These are phyloP conservation scores for Pseudoscleropodium purum DNA, from an alignment of 225 moss, liverwort and hornwort genomes.

Conservation along the genomic window DNA sequence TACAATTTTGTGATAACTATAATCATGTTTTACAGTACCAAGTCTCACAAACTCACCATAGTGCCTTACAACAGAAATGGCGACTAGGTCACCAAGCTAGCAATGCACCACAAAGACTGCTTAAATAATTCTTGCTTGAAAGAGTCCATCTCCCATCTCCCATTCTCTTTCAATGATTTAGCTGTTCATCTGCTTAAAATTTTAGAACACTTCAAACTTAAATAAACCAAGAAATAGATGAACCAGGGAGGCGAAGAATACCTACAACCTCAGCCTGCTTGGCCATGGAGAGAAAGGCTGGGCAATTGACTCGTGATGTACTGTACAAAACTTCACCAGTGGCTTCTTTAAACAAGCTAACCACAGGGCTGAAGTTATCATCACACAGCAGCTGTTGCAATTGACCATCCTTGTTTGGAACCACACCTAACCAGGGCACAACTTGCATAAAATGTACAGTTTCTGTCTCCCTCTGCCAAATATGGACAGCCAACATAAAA, in stretches of 20 bases:
- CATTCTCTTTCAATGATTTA: background rate
- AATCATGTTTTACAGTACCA: background rate
- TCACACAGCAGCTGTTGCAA: conserved; percentile 91
- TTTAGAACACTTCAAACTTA: background rate
- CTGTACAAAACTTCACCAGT: conserved; percentile 65
- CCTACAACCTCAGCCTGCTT: conserved; percentile 99
- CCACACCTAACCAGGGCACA: conserved; percentile 94
- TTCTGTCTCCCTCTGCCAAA: conserved; percentile 82
- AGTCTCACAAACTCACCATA: background rate
- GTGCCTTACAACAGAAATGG: background rate
- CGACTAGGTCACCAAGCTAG: background rate
- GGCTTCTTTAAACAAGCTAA: conserved; percentile 83
- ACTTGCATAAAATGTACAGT: conserved; percentile 97
- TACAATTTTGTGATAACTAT: background rate
- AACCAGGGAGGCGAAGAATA: background rate
- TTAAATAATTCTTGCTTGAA: background rate
- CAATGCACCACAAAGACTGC: background rate
- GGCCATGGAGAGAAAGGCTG: conserved; percentile 79
- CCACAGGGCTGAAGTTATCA: conserved; percentile 83
- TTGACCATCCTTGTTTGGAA: conserved; percentile 86
- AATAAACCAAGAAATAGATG: background rate
- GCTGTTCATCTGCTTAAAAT: background rate
- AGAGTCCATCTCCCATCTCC: background rate
- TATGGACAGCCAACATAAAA: background rate
- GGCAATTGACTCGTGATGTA: conserved; percentile 47